These are phyloP conservation scores for Polyporus tsugae DNA, from an alignment of 1,284 basidiomycete species.

Conservation along the genomic window DNA sequence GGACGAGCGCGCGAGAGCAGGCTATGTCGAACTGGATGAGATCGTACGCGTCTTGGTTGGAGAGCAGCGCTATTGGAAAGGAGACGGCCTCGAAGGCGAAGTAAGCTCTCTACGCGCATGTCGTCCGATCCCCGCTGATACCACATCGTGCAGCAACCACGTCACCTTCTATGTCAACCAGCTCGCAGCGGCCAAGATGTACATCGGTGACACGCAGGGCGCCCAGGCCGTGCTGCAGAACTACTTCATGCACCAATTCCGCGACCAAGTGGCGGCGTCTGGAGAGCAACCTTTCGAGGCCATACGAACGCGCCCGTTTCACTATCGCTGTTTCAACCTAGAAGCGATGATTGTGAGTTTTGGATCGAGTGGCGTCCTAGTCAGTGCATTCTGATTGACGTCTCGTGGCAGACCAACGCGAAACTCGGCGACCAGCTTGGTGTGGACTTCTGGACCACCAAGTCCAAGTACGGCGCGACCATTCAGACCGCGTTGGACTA, in stretches of 20 bases:
- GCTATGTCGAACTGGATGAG: constrained; percentile 58
- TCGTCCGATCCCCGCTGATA: constrained; percentile 2
- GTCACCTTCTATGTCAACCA: constrained; percentile 58
- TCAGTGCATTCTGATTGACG: background rate
- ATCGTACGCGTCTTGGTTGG: constrained; percentile 64
- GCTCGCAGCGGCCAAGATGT: constrained; percentile 48
- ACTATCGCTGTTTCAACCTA: constrained; percentile 72
- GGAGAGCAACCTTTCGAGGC: constrained; percentile 73
- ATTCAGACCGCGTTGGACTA: constrained; percentile 67
- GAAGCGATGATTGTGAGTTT: constrained; percentile 66
- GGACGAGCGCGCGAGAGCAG: constrained; percentile 62
- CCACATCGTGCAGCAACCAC: constrained; percentile 59
- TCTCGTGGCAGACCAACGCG: constrained; percentile 51
- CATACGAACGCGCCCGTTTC: constrained; percentile 66
- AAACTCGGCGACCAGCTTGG: constrained; percentile 64
- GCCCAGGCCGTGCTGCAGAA: constrained; percentile 49
- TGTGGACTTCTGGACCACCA: constrained; percentile 57
- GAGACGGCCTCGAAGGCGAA: constrained; percentile 60
- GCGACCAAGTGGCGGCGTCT: constrained; percentile 59
- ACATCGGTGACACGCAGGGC: constrained; percentile 47
- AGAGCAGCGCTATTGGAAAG: constrained; percentile 57
- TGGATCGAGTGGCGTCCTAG: background rate
- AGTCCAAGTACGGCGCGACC: constrained; percentile 60
- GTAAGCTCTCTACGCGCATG: constrained; percentile 44
- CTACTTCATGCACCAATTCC: constrained; percentile 57